These are phyloP conservation scores for Fonsecaea nubica DNA, from an alignment of 2,329 filamentous ascomycete species.

Conservation along the genomic window DNA sequence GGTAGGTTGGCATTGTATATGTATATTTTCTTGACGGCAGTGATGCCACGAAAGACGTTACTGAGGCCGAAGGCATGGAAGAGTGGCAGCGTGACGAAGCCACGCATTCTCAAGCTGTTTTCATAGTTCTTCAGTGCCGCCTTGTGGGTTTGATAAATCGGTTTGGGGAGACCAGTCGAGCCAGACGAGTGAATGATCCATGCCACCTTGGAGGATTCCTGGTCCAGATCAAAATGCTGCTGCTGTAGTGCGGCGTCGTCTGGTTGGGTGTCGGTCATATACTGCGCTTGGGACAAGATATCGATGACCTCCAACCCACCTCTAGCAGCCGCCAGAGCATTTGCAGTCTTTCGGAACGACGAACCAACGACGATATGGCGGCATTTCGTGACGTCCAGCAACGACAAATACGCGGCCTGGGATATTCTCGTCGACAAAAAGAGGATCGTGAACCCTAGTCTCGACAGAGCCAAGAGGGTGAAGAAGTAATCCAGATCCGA, in stretches of 20 bases:
- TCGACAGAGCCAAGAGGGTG: conserved; percentile 55
- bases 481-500: conserved; percentile 34
- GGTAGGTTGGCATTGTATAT: conserved; percentile 64
- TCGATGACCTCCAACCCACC: conserved; percentile 42
- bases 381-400: conserved; percentile 49
- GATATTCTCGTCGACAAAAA: conserved; percentile 63
- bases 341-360: conserved; percentile 40
- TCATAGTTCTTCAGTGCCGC: conserved; percentile 33
- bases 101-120: conserved; percentile 30
- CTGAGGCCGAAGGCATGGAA: conserved; percentile 67
- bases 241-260: conserved; percentile 37
- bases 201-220: conserved; percentile 42
- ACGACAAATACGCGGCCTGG: conserved; percentile 54
- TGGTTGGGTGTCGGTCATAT: conserved; percentile 19
- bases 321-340: conserved; percentile 38
- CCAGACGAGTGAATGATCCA: conserved; percentile 58
- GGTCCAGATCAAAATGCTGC: conserved; percentile 43
- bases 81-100: conserved; percentile 58
- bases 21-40: conserved; percentile 58
- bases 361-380: conserved; percentile 44
- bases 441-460: conserved; percentile 62
- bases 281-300: conserved; percentile 35
- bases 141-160: conserved; percentile 52
- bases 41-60: conserved; percentile 61
- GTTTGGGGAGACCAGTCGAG: conserved; percentile 57